A percentile compares a stretch with the other conserved stretches of the same genome.
These are phyloP conservation scores for Russula vinacea DNA, from an alignment of 768 basidiomycete species.

Conservation along the genomic window DNA sequence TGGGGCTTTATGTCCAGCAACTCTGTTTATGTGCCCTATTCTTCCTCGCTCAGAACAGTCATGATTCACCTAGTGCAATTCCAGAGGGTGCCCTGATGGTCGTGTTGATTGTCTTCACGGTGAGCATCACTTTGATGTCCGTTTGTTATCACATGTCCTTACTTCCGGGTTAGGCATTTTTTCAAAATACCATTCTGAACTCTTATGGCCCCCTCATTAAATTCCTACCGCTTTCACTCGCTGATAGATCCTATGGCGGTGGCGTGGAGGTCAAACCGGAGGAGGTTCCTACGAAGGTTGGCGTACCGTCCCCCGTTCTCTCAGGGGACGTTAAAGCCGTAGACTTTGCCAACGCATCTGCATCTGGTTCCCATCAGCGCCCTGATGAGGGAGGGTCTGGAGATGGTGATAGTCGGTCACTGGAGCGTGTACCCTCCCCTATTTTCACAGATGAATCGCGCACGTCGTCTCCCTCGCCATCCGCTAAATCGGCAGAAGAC, in stretches of 20 bases:
- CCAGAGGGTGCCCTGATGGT: constrained; percentile 83
- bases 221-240: constrained; percentile 76
- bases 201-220: constrained; percentile 80
- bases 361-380: background rate
- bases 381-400: background rate
- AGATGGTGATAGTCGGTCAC: background rate
- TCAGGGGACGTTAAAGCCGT: background rate
- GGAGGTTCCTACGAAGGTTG: background rate
- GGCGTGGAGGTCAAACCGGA: background rate
- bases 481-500: constrained; percentile 34
- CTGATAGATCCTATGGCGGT: constrained; percentile 56
- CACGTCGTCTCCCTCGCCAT: constrained; percentile 23
- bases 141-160: constrained; percentile 6
- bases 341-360: background rate
- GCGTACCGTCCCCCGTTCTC: background rate
- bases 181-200: constrained; percentile 67
- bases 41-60: constrained; percentile 71
- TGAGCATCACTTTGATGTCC: constrained; percentile 37
- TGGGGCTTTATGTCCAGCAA: constrained; percentile 89
- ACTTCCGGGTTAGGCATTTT: constrained; percentile 50
- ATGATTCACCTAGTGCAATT: constrained; percentile 53
- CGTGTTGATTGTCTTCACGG: constrained; percentile 79
- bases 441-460: constrained; percentile 19
- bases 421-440: background rate
- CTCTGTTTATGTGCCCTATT: constrained; percentile 82